Base-by-base conservation (phyloP, 106 monocot species). In the Gastrodia elata region DNA sequence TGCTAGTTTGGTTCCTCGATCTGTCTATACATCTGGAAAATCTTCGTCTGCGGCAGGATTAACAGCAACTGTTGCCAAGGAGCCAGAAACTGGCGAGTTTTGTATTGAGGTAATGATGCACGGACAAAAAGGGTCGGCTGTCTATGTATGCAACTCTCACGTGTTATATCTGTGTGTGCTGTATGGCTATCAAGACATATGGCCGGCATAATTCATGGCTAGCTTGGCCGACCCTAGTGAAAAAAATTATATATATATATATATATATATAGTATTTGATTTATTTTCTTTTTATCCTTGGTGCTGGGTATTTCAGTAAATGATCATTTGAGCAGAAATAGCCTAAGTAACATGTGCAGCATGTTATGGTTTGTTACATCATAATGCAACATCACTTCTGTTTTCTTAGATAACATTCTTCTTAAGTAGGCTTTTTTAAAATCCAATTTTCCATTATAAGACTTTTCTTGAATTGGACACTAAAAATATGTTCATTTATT, bases 1-100 rank as follows among this genome's bases (percentile, higher is more conserved):
- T 61, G 78, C 91, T 48, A 65, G 84, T 38, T 68, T 98, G n/a
- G 93, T 93, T 80, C 88, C 97, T 33, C 77, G 97, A 73, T 98
- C 97, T 72, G 97, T 98, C n/a, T 98, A 98, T 86, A 98, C 97
- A 36, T 98, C 97, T 42, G 97, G 93, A 64, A 98, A 98, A 72
- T 98, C 97, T 61, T 93, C 97, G 39, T 98, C 97, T 42, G 97
- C 97, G 80, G 97, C 97, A 46, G 97, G 97, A 49, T 75, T 98
- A 73, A 98, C 97, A 48, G 97, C 97, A 77, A 98, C 93, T 49
- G 97, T 98, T 0, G 97, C 97, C 8, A 98, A 98, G 72, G 97
- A 98, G 43, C 97, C 97, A 48, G 97, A 98, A 79, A 98, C 93
- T 35, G 97, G 97, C 26, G 97, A 98, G 65, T 98, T 98, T 68